Evolutionary conservation across 1,284 basidiomycete genomes (phyloP).

Genomic region (Boletus smithii): DNA sequence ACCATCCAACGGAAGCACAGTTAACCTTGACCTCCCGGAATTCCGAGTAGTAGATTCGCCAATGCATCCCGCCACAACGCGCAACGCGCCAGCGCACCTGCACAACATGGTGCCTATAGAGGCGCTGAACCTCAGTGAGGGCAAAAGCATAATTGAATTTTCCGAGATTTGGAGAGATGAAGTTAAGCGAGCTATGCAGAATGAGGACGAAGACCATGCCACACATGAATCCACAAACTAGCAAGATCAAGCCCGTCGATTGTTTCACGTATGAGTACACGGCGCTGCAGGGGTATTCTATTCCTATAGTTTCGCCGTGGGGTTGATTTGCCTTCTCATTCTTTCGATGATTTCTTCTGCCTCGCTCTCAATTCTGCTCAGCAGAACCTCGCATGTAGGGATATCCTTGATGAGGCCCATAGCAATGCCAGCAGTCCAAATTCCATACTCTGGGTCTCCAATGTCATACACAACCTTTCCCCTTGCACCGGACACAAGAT

Average conservation of each 20-base stretch:
- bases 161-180: constrained; percentile 62
- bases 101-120: constrained; percentile 94
- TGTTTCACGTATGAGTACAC: not conserved
- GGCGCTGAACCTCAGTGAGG: constrained; percentile 74
- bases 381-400: constrained; percentile 77
- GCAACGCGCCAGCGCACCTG: constrained; percentile 71
- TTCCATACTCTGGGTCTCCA: constrained; percentile 84
- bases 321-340: constrained; percentile 40
- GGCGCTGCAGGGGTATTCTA: not conserved
- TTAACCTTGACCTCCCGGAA: constrained; percentile 38
- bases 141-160: constrained; percentile 70
- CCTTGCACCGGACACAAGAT: constrained; percentile 79
- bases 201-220: constrained; percentile 7
- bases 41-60: constrained; percentile 73
- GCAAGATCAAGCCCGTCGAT: not conserved
- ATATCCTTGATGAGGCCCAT: constrained; percentile 86
- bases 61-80: constrained; percentile 60
- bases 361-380: constrained; percentile 73
- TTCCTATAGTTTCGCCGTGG: constrained; percentile 46
- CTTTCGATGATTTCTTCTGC: constrained; percentile 69
- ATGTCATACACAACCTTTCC: constrained; percentile 80
- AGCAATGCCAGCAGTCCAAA: constrained; percentile 82
- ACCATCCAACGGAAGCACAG: not conserved
- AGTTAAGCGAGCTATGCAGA: constrained; percentile 43
- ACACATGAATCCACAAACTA: not conserved